A percentile compares a stretch with the other conserved stretches of the same genome.
phyloP scores from a whole-genome alignment of 1,139 yeast species.

The Suhomyces terraborum region DNA sequence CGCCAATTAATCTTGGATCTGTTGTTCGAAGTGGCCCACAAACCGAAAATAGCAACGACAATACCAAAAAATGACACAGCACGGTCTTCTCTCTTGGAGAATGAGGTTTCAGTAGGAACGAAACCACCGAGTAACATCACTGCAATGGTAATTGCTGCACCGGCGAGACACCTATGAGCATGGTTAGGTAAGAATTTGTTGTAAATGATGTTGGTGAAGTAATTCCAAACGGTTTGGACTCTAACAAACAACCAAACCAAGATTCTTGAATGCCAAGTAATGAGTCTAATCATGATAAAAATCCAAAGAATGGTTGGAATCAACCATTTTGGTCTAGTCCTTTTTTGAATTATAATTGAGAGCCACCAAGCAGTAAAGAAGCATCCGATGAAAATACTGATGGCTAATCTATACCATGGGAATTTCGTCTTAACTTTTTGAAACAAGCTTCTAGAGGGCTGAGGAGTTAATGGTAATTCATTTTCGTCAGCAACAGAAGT shows the following conservation, averaged over 20 bases:
- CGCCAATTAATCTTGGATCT: constrained; percentile 56
- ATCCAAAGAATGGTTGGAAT: constrained; percentile 63
- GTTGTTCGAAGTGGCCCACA: constrained; percentile 52
- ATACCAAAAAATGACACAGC: constrained; percentile 63
- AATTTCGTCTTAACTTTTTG: constrained; percentile 12
- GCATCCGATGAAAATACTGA: constrained; percentile 38
- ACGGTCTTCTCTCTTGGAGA: constrained; percentile 54
- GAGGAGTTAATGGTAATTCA: constrained; percentile 6
- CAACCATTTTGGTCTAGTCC: constrained; percentile 59
- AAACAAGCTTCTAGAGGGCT: constrained; percentile 6
- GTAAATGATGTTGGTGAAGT: constrained; percentile 42
- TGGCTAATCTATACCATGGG: constrained; percentile 23
- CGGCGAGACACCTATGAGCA: constrained; percentile 44
- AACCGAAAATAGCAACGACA: constrained; percentile 47
- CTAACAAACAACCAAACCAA: constrained; percentile 31
- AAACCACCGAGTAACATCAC: constrained; percentile 58
- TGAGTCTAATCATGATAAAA: constrained; percentile 53
- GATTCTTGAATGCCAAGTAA: constrained; percentile 55
- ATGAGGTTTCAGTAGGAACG: constrained; percentile 52
- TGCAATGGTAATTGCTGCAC: constrained; percentile 48
- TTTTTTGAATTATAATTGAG: constrained; percentile 55
- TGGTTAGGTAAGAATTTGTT: constrained; percentile 36
- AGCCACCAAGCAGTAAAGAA: constrained; percentile 73
- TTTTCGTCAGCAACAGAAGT: constrained; percentile 4
- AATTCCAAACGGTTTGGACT: constrained; percentile 44